A percentile compares a stretch with the other conserved stretches of the same genome.
phyloP scores from a whole-genome alignment of 305 asterid genomes.

The Fraxinus latifolia region DNA sequence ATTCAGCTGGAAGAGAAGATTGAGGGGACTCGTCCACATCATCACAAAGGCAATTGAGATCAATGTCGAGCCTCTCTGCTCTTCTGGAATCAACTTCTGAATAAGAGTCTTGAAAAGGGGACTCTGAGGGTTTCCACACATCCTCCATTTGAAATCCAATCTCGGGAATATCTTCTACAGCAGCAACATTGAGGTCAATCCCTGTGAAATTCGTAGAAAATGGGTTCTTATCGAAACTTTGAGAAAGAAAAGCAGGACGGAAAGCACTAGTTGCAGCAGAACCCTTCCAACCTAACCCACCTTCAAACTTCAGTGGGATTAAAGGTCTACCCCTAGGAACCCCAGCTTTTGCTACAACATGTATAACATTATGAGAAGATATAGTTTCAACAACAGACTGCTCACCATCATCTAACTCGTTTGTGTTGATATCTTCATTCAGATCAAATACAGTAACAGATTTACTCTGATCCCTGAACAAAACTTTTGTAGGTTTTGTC shows the following conservation, averaged over 20 bases:
- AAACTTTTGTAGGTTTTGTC: slow-evolving; percentile 17
- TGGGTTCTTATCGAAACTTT: slow-evolving; percentile 9
- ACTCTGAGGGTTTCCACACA: background rate
- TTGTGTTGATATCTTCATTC: slow-evolving; percentile 39
- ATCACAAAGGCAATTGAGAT: slow-evolving; percentile 45
- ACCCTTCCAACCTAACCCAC: slow-evolving; percentile 50
- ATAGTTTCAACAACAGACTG: slow-evolving; percentile 25
- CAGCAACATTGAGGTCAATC: slow-evolving; percentile 56
- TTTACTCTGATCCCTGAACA: slow-evolving; percentile 14
- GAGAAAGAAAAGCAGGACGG: slow-evolving; percentile 30
- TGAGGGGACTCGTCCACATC: slow-evolving; percentile 31
- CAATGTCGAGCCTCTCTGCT: slow-evolving; percentile 35
- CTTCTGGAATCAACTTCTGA: slow-evolving; percentile 23
- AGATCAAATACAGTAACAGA: slow-evolving; percentile 46
- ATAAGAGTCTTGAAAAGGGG: slow-evolving; percentile 22
- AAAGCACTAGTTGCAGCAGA: slow-evolving; percentile 55
- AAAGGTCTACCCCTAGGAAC: slow-evolving; percentile 34
- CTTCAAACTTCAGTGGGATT: slow-evolving; percentile 45
- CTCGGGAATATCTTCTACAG: slow-evolving; percentile 33
- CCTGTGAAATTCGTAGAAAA: slow-evolving; percentile 28
- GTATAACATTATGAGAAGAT: slow-evolving; percentile 40
- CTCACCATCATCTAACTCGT: slow-evolving; percentile 26
- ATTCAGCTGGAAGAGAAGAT: slow-evolving; percentile 18
- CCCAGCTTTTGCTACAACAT: slow-evolving; percentile 50
- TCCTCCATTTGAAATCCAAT: slow-evolving; percentile 10